Conservation (phyloP, 805 yeast genomes). For the Metschnikowia amazonensis region DNA sequence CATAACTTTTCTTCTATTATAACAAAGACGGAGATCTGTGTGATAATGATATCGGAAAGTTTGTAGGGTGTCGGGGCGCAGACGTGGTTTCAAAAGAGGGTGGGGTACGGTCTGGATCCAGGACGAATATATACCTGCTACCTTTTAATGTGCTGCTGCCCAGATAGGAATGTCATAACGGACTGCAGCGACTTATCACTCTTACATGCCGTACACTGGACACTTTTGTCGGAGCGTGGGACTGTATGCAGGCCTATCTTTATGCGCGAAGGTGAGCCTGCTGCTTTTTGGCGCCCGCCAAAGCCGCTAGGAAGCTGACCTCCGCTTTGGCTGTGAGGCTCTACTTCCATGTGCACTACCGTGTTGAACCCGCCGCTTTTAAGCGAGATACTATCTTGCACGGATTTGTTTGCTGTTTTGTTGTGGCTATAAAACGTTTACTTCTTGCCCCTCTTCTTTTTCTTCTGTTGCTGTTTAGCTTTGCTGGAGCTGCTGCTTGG, state of each 20-base stretch:
- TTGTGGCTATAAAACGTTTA: conserved; percentile 2
- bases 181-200: not conserved
- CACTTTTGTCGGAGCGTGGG: too few species aligned
- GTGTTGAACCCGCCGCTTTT: too few species aligned
- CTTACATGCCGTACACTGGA: not conserved
- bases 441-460: conserved; percentile 21
- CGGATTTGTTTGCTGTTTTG: not conserved
- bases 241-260: not conserved
- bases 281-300: too few species aligned
- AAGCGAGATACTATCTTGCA: too few species aligned
- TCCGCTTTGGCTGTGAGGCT: not conserved
- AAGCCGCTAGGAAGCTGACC: not conserved
- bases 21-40: conserved; percentile 5
- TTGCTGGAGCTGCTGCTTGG: conserved; percentile 22
- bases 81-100: not conserved
- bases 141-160: not conserved
- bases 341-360: too few species aligned
- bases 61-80: not conserved
- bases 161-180: conserved; percentile 5
- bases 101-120: not conserved
- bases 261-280: not conserved
- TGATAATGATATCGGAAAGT: not conserved
- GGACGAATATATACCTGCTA: not conserved
- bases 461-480: conserved; percentile 20
- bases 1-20: conserved; percentile 17